Base-by-base conservation (phyloP, 768 basidiomycete genomes). In the Leccinum arenicola region DNA sequence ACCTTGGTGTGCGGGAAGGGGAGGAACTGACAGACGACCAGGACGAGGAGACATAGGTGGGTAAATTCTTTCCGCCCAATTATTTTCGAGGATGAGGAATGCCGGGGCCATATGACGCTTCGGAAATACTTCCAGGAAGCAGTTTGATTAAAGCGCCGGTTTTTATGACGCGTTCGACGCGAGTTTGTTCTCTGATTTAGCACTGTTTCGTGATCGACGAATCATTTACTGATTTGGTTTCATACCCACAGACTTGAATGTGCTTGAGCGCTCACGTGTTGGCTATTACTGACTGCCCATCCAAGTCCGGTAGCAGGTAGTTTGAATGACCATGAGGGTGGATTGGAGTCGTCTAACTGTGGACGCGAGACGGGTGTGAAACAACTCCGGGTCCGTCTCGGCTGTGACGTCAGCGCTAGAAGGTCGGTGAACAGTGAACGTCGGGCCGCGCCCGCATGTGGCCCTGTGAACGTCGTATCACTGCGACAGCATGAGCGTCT, bases 1-100 rank as follows among this genome's bases (percentile, higher is more conserved):
- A 91, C 62, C 68, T 72, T 3, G 88, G 89, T 5, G 72, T 95
- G 3, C 75, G 80, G n/a, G 78, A 77, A 33, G 90, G 87, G 17
- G 96, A 95, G 58, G 93, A 95, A 67, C 75, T 98, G 61, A 98
- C 96, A 3, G 92, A 94, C 64, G 94, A 95, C 21, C 86, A 85
- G 3, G 79, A 82, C 2, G 74, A 68, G n/a, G 64, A 67, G 55
- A 12, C 50, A 50, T 71, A 61, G 31, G 67, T 63, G 59, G 55
- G 68, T 51, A 17, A 3, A 23, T 10, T n/a, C 4, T 21, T 21
- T 40, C 10, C 10, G 21, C 6, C 0, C 0, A 4, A 27, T 3
- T 12, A 1, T 43, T 38, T 38, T 7, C 10, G 8, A 23, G 53
- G 88, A 89, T 87, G 88, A 73, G 61, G 48, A 52, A 63, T 55